A percentile compares a stretch with the other conserved stretches of the same genome.
phyloP scores from a whole-genome alignment of 768 basidiomycete genomes.

The Suillus subaureus region DNA sequence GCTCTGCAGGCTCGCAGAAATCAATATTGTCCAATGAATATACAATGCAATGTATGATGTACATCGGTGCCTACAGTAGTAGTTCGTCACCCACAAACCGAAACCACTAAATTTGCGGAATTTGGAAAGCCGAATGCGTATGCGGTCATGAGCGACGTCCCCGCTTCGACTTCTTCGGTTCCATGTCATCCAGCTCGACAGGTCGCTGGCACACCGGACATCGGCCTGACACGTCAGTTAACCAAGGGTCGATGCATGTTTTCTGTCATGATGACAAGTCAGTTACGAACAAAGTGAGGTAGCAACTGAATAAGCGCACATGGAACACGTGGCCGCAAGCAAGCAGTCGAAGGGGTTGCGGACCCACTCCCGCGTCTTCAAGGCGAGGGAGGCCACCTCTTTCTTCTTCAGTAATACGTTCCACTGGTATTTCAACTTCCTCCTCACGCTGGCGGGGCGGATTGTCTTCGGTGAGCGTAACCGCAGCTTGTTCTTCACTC shows the following conservation, averaged over 20 bases:
- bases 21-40: conserved; percentile 21
- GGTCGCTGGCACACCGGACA: conserved; percentile 86
- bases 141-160: conserved; percentile 23
- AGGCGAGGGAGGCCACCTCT: conserved; percentile 50
- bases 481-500: conserved; percentile 14
- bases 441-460: conserved; percentile 19
- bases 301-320: conserved; percentile 47
- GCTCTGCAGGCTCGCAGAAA: neutral
- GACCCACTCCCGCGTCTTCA: conserved; percentile 72
- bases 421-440: conserved; percentile 33
- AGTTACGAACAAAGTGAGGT: conserved; percentile 10
- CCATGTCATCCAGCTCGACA: conserved; percentile 52
- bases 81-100: neutral
- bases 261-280: conserved; percentile 46
- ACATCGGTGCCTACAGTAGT: conserved; percentile 8
- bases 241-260: conserved; percentile 90
- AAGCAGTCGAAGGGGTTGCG: conserved; percentile 75
- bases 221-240: conserved; percentile 80
- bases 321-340: conserved; percentile 90
- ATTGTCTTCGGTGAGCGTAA: conserved; percentile 3
- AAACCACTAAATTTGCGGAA: neutral
- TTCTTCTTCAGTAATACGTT: conserved; percentile 43
- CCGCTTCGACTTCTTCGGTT: conserved; percentile 35
- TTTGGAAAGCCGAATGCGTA: neutral
- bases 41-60: conserved; percentile 11